Evolutionary conservation across 202 grass and related monocot species (phyloP), one percentile per base, ranked within the genome.

Genomic region (Musa balbisiana): DNA sequence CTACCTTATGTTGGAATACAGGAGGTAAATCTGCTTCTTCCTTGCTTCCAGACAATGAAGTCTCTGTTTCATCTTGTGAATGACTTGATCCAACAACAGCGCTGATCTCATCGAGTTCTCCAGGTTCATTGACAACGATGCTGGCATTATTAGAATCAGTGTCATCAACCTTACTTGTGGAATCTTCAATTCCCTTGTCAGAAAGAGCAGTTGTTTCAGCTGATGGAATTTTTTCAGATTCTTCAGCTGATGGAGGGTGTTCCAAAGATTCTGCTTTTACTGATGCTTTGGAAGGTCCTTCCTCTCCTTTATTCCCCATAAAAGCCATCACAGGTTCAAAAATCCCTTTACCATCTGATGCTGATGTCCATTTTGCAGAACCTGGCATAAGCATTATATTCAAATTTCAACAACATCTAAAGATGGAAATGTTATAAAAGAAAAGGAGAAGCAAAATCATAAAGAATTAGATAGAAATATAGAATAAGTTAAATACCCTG

Each of bases 321-420:
- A 99, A 95, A 60, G 87, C 83, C 84, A 92, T 93, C 74, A 98
- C 89, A 73, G 87, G 91, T 90, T 88, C 89, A 72, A 93, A 90
- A 80, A 93, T 80, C 66, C 83, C 85, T 20, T 82, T 87, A 71
- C 81, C 71, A 76, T 95, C 95, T 62, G 96, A 86, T 74, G 87
- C 83, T 52, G 88, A 87, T 69, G 83, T 72, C 76, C 73, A 82
- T 68, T 85, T 85, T 73, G 82, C 91, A 82, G 91, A 95, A 71
- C 79, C 89, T 99, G 73, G 24, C 22, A 60, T 75, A 75, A 14
- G 59, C 33, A 33, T 43, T 33, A 16, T 17, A 26, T 67, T 51
- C 27, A 27, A 27, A 27, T 27, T 27, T 27, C 2, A 70, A 51
- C 33, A 43, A 43, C 23, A 49, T 67, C 25, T 67, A 43, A 33